Percentiles rank a stretch among this genome's conserved stretches.
These are phyloP conservation scores for Aspergillus egyptiacus DNA, from an alignment of 495 filamentous ascomycete genomes.

Conservation along the genomic window DNA sequence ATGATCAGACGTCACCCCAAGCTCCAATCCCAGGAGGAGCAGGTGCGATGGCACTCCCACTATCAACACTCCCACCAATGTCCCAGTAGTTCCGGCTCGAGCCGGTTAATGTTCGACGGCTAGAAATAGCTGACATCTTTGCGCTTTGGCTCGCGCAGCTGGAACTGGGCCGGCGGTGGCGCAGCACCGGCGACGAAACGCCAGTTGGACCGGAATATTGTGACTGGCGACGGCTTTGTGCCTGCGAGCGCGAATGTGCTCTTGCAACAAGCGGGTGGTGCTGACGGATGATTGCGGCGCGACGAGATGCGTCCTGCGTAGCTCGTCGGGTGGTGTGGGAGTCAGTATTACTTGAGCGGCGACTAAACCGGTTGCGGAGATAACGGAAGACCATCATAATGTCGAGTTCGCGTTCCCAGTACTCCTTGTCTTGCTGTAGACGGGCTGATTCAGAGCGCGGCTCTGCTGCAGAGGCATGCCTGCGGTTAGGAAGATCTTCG, in stretches of 20 bases:
- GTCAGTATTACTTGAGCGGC: conserved; percentile 32
- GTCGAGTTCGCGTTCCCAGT: conserved; percentile 86
- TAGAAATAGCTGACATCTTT: conserved; percentile 53
- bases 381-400: conserved; percentile 84
- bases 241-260: conserved; percentile 37
- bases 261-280: conserved; percentile 77
- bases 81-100: conserved; percentile 84
- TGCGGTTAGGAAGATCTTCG: conserved; percentile 31
- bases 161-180: conserved; percentile 49
- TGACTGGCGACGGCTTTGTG: conserved; percentile 48
- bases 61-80: conserved; percentile 70
- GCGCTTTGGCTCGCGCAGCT: conserved; percentile 81
- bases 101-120: conserved; percentile 44
- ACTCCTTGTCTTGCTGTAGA: conserved; percentile 51
- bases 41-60: conserved; percentile 59
- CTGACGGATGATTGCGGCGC: conserved; percentile 75
- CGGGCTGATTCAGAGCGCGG: conserved; percentile 29
- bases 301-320: conserved; percentile 61
- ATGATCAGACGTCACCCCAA: conserved; percentile 69
- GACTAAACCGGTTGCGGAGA: conserved; percentile 67
- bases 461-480: conserved; percentile 20
- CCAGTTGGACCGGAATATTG: conserved; percentile 40
- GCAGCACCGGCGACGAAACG: conserved; percentile 36
- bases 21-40: conserved; percentile 58
- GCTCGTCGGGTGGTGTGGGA: conserved; percentile 30